Conservation (phyloP, 352 stramenopile genomes). For the Pythium apleroticum region DNA sequence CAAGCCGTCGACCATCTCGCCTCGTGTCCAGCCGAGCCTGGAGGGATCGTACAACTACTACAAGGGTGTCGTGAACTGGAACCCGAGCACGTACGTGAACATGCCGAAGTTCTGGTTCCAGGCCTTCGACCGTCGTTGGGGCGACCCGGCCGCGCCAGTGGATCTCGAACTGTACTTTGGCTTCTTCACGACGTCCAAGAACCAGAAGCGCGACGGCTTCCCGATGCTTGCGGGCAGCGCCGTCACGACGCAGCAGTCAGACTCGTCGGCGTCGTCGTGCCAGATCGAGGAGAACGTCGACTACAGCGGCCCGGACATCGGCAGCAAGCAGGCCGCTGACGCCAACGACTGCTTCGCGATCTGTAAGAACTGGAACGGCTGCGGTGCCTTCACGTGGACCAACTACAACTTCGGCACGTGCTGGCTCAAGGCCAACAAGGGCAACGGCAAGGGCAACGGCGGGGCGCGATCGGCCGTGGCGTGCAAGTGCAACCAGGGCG, state of each 20-base stretch:
- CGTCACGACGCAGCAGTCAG: background rate
- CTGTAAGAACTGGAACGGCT: conserved; percentile 7
- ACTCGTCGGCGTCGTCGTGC: conserved; percentile 6
- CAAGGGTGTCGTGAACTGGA: conserved; percentile 31
- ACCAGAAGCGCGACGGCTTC: conserved; percentile 27
- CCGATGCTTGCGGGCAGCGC: conserved; percentile 6
- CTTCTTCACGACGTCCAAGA: conserved; percentile 27
- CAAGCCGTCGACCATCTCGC: conserved; percentile 17
- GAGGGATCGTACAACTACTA: conserved; percentile 31
- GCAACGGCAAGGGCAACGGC: background rate
- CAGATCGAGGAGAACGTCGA: conserved; percentile 15
- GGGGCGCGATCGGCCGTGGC: background rate
- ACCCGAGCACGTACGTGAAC: conserved; percentile 9
- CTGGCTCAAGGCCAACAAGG: conserved; percentile 33
- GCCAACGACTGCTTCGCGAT: conserved; percentile 13
- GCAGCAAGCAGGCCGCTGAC: background rate
- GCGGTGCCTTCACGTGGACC: conserved; percentile 40
- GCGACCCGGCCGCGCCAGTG: conserved; percentile 16
- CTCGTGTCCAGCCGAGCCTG: conserved; percentile 26
- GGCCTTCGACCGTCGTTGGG: conserved; percentile 34
- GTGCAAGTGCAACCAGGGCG: conserved; percentile 18
- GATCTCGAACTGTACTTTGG: conserved; percentile 37
- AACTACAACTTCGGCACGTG: conserved; percentile 51
- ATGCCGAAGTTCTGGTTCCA: conserved; percentile 41
- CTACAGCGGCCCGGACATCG: conserved; percentile 17